phyloP scores from a whole-genome alignment of 108 stramenopile species.

The Mediolabrus comicus region DNA sequence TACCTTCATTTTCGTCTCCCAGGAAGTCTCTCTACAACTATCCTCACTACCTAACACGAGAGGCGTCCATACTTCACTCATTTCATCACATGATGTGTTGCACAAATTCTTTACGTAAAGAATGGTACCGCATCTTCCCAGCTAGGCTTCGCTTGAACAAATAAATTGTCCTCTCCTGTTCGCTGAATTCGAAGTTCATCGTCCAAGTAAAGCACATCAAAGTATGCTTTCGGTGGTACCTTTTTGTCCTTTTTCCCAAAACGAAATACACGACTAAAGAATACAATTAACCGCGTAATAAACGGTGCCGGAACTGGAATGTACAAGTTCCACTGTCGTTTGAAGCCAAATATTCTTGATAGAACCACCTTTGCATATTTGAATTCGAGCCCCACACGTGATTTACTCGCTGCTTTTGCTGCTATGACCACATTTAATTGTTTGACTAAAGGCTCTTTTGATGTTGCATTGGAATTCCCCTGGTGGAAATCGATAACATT shows the following conservation, averaged over 20 bases:
- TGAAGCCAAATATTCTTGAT: slow-evolving; percentile 27
- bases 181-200: slow-evolving; percentile 27
- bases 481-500: slow-evolving; percentile 36
- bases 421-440: slow-evolving; percentile 18
- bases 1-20: too few species aligned
- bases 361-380: slow-evolving; percentile 53
- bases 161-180: slow-evolving; percentile 44
- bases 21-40: too few species aligned
- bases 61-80: too few species aligned
- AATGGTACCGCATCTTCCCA: slow-evolving; percentile 19
- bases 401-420: slow-evolving; percentile 13
- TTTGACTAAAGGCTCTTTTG: slow-evolving; percentile 1
- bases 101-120: slow-evolving; percentile 2
- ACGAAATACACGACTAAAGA: slow-evolving; percentile 22
- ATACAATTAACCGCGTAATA: slow-evolving; percentile 34
- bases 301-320: slow-evolving; percentile 42
- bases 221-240: slow-evolving; percentile 24
- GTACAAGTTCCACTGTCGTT: slow-evolving; percentile 9
- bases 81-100: too few species aligned
- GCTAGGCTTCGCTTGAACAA: slow-evolving; percentile 28
- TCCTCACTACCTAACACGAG: too few species aligned
- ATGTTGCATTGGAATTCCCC: neutral
- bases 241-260: slow-evolving; percentile 24
- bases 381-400: slow-evolving; percentile 52
- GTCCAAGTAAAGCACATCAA: slow-evolving; percentile 42